These are phyloP conservation scores for Myriangium duriaei DNA, from an alignment of 2,329 filamentous ascomycete genomes.

Conservation along the genomic window DNA sequence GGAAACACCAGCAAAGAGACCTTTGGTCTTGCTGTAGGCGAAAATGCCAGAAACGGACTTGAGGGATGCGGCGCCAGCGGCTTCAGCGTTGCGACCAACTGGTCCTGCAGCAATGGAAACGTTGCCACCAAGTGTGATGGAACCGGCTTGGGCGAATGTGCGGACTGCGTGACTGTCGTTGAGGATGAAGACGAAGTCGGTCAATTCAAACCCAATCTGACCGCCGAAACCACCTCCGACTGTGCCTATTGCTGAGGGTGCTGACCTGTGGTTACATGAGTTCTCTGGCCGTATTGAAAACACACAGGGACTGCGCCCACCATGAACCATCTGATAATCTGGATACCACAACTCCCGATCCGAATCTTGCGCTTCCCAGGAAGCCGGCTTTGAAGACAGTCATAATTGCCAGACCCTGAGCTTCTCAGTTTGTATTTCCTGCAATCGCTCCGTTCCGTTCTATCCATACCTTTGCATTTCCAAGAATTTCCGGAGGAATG, in stretches of 20 bases:
- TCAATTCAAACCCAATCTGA: slow-evolving; percentile 77
- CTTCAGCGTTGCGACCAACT: slow-evolving; percentile 87
- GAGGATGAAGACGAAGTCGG: slow-evolving; percentile 95
- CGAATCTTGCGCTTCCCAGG: slow-evolving; percentile 69
- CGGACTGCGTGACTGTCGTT: slow-evolving; percentile 84
- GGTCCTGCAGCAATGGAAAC: slow-evolving; percentile 92
- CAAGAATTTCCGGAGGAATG: slow-evolving; percentile 80
- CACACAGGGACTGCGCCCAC: too few species aligned
- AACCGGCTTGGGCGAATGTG: slow-evolving; percentile 86
- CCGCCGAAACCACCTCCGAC: slow-evolving; percentile 73
- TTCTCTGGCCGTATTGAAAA: too few species aligned
- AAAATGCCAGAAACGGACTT: slow-evolving; percentile 86
- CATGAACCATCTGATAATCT: slow-evolving; percentile 64
- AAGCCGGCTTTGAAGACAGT: slow-evolving; percentile 82
- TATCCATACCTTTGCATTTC: slow-evolving; percentile 66
- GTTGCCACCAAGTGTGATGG: slow-evolving; percentile 86
- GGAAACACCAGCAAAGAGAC: slow-evolving; percentile 88
- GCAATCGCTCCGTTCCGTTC: too few species aligned
- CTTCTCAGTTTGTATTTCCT: too few species aligned
- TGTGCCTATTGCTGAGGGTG: slow-evolving; percentile 68
- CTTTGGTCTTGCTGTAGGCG: slow-evolving; percentile 96
- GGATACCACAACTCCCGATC: slow-evolving; percentile 70
- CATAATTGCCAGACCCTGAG: slow-evolving; percentile 64
- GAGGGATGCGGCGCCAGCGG: slow-evolving; percentile 82
- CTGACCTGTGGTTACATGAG: slow-evolving; percentile 35